Base-by-base conservation (phyloP, 768 basidiomycete species). In the Lepiota venenata region DNA sequence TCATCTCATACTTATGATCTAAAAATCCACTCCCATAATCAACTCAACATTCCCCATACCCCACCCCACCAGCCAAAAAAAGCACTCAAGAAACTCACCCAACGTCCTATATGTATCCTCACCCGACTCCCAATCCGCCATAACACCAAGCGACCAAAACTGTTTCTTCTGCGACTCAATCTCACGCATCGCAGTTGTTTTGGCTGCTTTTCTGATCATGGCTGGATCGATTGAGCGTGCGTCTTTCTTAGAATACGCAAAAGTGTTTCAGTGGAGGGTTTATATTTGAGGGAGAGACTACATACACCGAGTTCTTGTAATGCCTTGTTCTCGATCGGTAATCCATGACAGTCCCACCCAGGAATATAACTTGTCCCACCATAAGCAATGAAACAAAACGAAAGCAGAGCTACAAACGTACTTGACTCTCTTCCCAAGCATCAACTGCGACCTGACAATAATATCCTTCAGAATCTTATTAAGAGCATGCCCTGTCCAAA, bases 401-500 rank as follows among this genome's bases (percentile, higher is more conserved):
- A 32, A 9, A 32, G 10, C 9, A 4, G 22, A 15, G 29, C 25
- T 22, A 6, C 20, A 57, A 20, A 2, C 88, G 67, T 60, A 96
- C 93, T 94, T 85, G 40, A 98, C 88, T 60, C 81, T 80, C 57
- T 81, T 72, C 7, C 96, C 95, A 39, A 80, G 74, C 14, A 84
- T 80, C 16, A 98, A 77, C 58, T 94, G 85, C 64, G 84, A 98
- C 5, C 96, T 85, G 62, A 91, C 93, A 55, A 96, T 91, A 61
- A 98, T 88, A 66, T 99, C 96, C 74, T 99, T 99, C 43, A 97
- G 67, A 38, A 97, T 88, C 66, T 98, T 97, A 72, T 98, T 99
- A 58, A 98, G 68, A 0, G 95, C 94, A 66, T 99, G 96, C 6
- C 96, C 95, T 97, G 56, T 5, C 25, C 21, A 6, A 37, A n/a